Conservation (phyloP, 2,329 filamentous ascomycete genomes). For the Zymoseptoria brevis region DNA sequence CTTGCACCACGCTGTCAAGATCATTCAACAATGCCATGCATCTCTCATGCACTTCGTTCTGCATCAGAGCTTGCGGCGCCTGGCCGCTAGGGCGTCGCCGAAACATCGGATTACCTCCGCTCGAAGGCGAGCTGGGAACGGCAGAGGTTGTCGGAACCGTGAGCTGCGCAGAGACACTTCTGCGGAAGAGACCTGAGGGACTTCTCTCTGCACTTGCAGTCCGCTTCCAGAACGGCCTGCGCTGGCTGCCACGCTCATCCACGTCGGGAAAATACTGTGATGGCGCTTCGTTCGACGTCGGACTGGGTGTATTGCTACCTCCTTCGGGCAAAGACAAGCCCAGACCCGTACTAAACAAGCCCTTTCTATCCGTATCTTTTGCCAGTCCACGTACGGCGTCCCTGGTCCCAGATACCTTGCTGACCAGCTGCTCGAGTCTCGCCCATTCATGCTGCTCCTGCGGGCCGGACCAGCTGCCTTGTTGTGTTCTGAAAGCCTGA, state of each 20-base stretch:
- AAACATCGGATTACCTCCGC: conserved; percentile 22
- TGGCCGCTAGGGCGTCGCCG: conserved; percentile 15
- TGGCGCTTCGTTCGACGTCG: conserved; percentile 30
- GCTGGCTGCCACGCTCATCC: conserved; percentile 41
- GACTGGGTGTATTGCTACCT: conserved; percentile 31
- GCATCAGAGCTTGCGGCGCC: conserved; percentile 12
- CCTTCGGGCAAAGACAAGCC: conserved; percentile 21
- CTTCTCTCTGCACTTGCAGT: conserved; percentile 54
- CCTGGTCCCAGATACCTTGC: conserved; percentile 75
- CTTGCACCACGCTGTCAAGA: conserved; percentile 71
- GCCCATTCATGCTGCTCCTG: conserved; percentile 79
- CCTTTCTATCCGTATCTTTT: conserved; percentile 69
- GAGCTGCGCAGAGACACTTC: conserved; percentile 48
- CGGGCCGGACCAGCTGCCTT: conserved; percentile 20
- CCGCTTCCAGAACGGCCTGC: conserved; percentile 82
- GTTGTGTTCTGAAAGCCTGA: conserved; percentile 14
- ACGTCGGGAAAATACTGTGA: conserved; percentile 36
- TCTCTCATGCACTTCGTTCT: conserved; percentile 62
- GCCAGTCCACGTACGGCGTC: conserved; percentile 82
- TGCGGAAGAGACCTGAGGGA: conserved; percentile 38
- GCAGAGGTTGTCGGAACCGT: conserved; percentile 35
- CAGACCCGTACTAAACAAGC: conserved; percentile 33
- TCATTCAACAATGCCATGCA: conserved; percentile 77
- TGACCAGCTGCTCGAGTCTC: conserved; percentile 76
- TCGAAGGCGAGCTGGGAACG: conserved; percentile 29